Conservation (phyloP, 2,329 filamentous ascomycete species). For the Cadophora gregata region DNA sequence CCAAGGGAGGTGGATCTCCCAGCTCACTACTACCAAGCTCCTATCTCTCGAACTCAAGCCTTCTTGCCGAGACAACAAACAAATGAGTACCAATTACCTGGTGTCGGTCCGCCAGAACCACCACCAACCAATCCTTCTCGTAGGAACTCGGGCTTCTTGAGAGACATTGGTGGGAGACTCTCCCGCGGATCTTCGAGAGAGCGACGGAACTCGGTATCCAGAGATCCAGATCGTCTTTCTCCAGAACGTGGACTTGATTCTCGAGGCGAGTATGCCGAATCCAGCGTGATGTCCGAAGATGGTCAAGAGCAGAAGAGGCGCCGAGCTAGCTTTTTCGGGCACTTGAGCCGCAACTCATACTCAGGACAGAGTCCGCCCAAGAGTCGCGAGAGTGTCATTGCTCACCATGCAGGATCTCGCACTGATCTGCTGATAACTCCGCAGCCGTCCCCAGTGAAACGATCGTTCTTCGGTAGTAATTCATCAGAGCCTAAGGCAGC, state of each 20-base stretch:
- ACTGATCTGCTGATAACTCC: conserved; percentile 37
- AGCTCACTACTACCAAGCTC: conserved; percentile 40
- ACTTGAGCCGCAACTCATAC: conserved; percentile 35
- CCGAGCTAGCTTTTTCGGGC: conserved; percentile 49
- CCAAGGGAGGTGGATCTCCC: conserved; percentile 37
- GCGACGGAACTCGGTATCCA: conserved; percentile 33
- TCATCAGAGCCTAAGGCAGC: conserved; percentile 37
- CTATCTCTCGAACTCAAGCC: conserved; percentile 41
- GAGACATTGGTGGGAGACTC: conserved; percentile 55
- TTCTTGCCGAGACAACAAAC: conserved; percentile 50
- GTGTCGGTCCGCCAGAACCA: conserved; percentile 46
- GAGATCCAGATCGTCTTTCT: conserved; percentile 23
- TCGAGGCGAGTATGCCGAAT: conserved; percentile 48
- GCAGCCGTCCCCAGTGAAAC: conserved; percentile 41
- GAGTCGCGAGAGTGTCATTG: conserved; percentile 43
- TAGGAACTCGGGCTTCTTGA: conserved; percentile 55
- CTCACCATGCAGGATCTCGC: conserved; percentile 40
- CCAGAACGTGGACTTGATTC: conserved; percentile 28
- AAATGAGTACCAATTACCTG: conserved; percentile 48
- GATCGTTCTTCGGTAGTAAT: conserved; percentile 47
- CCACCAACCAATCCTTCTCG: conserved; percentile 40
- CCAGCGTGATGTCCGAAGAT: conserved; percentile 50
- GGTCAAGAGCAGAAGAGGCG: conserved; percentile 47
- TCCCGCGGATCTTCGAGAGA: conserved; percentile 40
- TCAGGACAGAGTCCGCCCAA: conserved; percentile 37